phyloP scores from a whole-genome alignment of 2,329 filamentous ascomycete species.

The Cercospora brassicicola region DNA sequence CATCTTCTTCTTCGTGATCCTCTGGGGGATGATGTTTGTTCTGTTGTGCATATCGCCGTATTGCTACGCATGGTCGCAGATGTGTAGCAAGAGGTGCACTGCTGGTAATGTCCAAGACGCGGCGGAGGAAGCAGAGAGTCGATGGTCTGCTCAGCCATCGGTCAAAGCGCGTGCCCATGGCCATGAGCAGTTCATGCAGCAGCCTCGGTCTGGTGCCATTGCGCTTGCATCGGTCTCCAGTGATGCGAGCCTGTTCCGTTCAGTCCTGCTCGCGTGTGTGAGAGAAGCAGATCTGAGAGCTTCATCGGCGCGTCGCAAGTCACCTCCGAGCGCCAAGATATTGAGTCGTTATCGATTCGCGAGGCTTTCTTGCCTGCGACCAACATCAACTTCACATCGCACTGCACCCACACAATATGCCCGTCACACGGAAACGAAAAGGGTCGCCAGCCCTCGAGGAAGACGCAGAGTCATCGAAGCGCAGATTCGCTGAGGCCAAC shows the following conservation, averaged over 20 bases:
- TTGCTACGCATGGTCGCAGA: background rate
- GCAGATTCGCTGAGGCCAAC: conserved; percentile 36
- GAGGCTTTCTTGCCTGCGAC: background rate
- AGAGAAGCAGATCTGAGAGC: background rate
- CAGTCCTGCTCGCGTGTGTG: background rate
- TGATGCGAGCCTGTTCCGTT: background rate
- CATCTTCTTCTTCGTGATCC: background rate
- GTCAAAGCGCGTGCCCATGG: conserved; percentile 49
- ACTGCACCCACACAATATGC: conserved; percentile 15
- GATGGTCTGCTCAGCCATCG: conserved; percentile 49
- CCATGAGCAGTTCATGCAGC: conserved; percentile 24
- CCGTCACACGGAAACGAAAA: conserved; percentile 40
- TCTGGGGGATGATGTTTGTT: background rate
- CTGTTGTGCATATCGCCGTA: background rate
- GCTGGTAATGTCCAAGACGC: conserved; percentile 28
- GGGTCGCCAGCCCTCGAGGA: conserved; percentile 38
- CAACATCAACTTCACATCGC: conserved; percentile 1
- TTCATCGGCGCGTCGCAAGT: background rate
- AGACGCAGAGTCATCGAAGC: conserved; percentile 39
- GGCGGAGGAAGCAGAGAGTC: conserved; percentile 43
- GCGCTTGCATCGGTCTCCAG: conserved; percentile 26
- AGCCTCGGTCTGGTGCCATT: conserved; percentile 40
- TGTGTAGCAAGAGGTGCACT: background rate
- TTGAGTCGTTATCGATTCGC: background rate
- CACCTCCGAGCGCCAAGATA: background rate